phyloP scores from a whole-genome alignment of 805 yeast species.

The Kluyveromyces nonfermentans region DNA sequence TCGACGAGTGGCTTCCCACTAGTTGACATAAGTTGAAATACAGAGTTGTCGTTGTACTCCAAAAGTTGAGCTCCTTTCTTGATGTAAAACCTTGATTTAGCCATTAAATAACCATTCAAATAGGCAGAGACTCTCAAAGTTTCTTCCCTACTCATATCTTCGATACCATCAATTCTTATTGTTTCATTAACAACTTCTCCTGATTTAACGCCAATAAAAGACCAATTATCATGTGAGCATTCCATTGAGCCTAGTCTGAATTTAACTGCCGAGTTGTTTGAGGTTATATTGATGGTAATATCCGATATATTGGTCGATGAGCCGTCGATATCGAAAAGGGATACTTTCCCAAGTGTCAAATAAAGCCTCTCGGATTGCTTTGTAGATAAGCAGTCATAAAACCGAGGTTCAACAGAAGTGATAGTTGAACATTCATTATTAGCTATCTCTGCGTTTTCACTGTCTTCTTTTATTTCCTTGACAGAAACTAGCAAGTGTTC shows the following conservation, averaged over 20 bases:
- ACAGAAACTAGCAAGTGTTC: conserved; percentile 59
- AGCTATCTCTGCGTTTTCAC: conserved; percentile 29
- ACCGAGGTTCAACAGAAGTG: conserved; percentile 38
- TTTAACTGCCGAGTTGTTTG: conserved; percentile 37
- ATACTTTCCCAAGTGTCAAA: conserved; percentile 43
- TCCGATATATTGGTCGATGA: conserved; percentile 16
- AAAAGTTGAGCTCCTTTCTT: conserved; percentile 38
- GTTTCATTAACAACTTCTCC: conserved; percentile 67
- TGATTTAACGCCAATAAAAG: conserved; percentile 61
- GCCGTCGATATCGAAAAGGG: conserved; percentile 10
- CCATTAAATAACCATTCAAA: conserved; percentile 54
- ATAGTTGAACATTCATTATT: conserved; percentile 54
- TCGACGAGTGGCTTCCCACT: conserved; percentile 35
- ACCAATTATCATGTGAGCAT: conserved; percentile 44
- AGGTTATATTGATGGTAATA: conserved; percentile 20
- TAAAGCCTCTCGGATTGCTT: conserved; percentile 52
- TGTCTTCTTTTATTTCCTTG: conserved; percentile 57
- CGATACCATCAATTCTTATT: conserved; percentile 53
- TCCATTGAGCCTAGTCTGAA: conserved; percentile 68
- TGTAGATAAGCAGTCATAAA: conserved; percentile 50
- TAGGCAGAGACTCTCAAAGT: conserved; percentile 46
- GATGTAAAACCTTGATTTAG: conserved; percentile 45
- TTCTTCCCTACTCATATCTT: conserved; percentile 41
- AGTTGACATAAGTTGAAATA: conserved; percentile 36
- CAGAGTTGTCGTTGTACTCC: conserved; percentile 38